Conservation (phyloP, 2,329 filamentous ascomycete species). For the Nemania serpens region DNA sequence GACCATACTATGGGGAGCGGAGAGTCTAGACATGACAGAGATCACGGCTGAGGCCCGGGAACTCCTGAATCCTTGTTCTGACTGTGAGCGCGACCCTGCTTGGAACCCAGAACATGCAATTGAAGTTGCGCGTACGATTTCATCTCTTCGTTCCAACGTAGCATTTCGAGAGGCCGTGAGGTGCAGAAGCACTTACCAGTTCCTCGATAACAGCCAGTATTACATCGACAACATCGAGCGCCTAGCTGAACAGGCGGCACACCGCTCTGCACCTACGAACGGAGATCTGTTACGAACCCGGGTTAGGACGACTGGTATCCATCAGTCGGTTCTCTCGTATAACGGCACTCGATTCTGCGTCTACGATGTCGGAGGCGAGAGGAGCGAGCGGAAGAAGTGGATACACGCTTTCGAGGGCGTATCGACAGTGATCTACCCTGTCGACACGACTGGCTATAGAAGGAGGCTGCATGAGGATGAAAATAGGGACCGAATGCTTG, state of each 20-base stretch:
- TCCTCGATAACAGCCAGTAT: constrained; percentile 13
- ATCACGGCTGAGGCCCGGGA: neutral
- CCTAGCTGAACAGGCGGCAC: neutral
- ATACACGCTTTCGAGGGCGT: neutral
- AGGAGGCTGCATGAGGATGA: neutral
- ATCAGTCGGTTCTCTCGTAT: neutral
- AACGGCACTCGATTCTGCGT: neutral
- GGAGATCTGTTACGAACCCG: constrained; percentile 8
- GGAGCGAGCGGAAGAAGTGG: constrained; percentile 21
- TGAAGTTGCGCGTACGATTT: constrained; percentile 2
- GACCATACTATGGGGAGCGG: constrained; percentile 5
- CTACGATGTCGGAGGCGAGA: constrained; percentile 12
- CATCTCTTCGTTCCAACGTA: neutral
- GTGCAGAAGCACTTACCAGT: neutral
- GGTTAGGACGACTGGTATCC: constrained; percentile 14
- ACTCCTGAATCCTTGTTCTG: neutral
- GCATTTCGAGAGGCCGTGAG: neutral
- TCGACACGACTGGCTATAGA: constrained; percentile 16
- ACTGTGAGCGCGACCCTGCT: neutral
- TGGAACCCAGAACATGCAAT: neutral
- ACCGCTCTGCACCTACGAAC: neutral
- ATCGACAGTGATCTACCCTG: constrained; percentile 9
- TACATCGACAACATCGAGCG: constrained; percentile 6
- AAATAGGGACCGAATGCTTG: neutral
- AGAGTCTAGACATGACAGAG: neutral